A percentile compares a stretch with the other conserved stretches of the same genome.
Conservation (phyloP, 192 early-diverging fungal genomes). For the Thamnidium elegans region DNA sequence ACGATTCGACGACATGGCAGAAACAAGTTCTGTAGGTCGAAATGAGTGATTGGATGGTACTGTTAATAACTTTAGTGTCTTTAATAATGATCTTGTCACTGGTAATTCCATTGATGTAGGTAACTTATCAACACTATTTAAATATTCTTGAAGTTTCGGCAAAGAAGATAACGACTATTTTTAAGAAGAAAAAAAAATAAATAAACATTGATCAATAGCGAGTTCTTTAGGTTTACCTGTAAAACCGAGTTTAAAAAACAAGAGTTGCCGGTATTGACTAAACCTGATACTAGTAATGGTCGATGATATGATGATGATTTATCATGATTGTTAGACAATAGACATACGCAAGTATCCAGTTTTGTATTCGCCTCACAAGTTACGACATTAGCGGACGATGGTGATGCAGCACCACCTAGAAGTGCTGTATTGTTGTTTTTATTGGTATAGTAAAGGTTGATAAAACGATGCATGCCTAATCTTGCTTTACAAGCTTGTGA, state of each 20-base stretch:
- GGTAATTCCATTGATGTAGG: neutral
- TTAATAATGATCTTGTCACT: slow-evolving; percentile 19
- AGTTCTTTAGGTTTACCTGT: too few relatives aligned
- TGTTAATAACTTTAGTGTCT: slow-evolving; percentile 27
- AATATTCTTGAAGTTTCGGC: slow-evolving; percentile 12
- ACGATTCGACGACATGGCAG: slow-evolving; percentile 50
- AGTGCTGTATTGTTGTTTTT: too few relatives aligned
- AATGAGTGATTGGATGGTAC: slow-evolving; percentile 44
- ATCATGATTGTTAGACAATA: neutral
- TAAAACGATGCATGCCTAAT: too few relatives aligned
- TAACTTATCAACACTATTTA: neutral
- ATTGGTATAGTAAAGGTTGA: too few relatives aligned
- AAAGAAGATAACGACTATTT: slow-evolving; percentile 19
- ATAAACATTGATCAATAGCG: neutral
- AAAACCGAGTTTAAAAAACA: slow-evolving; percentile 92
- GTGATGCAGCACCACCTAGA: too few relatives aligned
- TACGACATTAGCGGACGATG: too few relatives aligned
- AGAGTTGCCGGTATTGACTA: slow-evolving; percentile 87
- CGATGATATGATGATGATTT: neutral
- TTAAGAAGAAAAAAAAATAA: neutral
- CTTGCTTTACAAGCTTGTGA: too few relatives aligned
- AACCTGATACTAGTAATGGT: slow-evolving; percentile 42
- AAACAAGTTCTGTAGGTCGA: slow-evolving; percentile 59
- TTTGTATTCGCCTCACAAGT: too few relatives aligned
- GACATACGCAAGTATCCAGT: slow-evolving; percentile 5